Base-by-base conservation (phyloP, 2,329 filamentous ascomycete species). In the Curvularia lunata region DNA sequence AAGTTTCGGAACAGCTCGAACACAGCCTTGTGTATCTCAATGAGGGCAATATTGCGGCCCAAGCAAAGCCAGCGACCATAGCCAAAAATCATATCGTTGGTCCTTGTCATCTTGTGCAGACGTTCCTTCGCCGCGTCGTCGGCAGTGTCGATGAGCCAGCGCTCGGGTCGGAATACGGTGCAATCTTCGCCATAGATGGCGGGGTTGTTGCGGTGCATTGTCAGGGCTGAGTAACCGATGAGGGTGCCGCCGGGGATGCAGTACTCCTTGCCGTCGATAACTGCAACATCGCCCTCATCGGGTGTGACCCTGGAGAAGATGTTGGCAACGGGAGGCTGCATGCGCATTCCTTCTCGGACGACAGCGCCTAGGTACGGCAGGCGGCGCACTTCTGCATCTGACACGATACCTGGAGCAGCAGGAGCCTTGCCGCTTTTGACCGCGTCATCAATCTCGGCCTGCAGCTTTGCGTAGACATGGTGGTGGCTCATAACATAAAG, bases 401-500 rank as follows among this genome's bases (percentile, higher is more conserved):
- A 78, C 63, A 86, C 82, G 32, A 84, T 74, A 6, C 56, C 59
- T 23, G 64, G 58, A 25, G 55, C 57, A 6, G 82, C 73, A 4
- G 51, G 51, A n/a, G 55, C 51, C n/a, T 67, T 66, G 51, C 80
- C 72, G 10, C 70, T 63, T 10, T 71, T 70, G 56, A 81, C 69
- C 0, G 78, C 79, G 5, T 61, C 62, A 61, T 78, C 75, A 8
- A 83, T 79, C 60, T 87, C 83, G 0, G 58, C 72, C 5, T 80
- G 79, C 0, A 88, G 73, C 3, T 72, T 80, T 4, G 62, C 54
- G 55, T 82, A 78, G 0, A 84, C 79, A 1, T 74, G 75, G 0
- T 82, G 81, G 23, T 79, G 81, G n/a, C 80, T 83, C 21, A 82
- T 79, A 54, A 87, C 68, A 66, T 84, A 79, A 21, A 86, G 78